A percentile compares a stretch with the other conserved stretches of the same genome.
phyloP scores from a whole-genome alignment of 306 rosid genomes.

The Clitoria ternatea region DNA sequence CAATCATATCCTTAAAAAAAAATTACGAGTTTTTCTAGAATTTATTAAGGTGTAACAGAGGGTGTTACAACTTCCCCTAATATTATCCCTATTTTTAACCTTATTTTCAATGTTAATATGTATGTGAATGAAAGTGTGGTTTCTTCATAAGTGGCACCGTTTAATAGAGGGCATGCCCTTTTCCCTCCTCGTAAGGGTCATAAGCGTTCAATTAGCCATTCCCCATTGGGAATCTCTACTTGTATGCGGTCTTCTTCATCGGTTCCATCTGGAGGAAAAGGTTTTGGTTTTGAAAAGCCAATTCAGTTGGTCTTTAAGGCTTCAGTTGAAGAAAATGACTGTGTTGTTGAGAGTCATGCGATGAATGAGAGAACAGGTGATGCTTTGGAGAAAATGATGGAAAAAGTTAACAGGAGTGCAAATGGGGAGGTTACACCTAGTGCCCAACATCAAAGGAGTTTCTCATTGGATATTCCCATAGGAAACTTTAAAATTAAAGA shows the following conservation, averaged over 20 bases:
- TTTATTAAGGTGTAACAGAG: no score
- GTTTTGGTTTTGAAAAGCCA: conserved; percentile 29
- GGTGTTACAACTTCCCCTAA: no score
- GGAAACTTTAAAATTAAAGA: conserved; percentile 40
- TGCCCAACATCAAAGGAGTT: conserved; percentile 47
- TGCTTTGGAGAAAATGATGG: conserved; percentile 31
- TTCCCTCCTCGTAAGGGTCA: conserved; percentile 66
- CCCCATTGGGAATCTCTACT: conserved; percentile 50
- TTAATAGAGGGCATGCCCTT: conserved; percentile 14
- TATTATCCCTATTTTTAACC: conserved; percentile 33
- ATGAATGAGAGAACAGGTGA: conserved; percentile 21
- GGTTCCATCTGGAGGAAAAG: conserved; percentile 33
- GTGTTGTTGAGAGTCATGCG: conserved; percentile 51
- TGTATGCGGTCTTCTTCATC: conserved; percentile 49
- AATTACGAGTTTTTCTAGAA: no score
- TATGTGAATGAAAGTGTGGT: conserved; percentile 44
- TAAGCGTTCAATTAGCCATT: conserved; percentile 57
- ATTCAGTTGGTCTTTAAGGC: conserved; percentile 36
- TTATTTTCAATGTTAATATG: conserved; percentile 23
- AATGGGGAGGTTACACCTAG: conserved; percentile 32
- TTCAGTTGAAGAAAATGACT: conserved; percentile 25
- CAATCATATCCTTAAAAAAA: no score
- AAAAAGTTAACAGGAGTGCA: conserved; percentile 54
- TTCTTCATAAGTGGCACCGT: conserved; percentile 39
- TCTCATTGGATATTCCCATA: conserved; percentile 58